phyloP scores from a whole-genome alignment of 1,284 basidiomycete species.

The Afroboletus lepidellus region DNA sequence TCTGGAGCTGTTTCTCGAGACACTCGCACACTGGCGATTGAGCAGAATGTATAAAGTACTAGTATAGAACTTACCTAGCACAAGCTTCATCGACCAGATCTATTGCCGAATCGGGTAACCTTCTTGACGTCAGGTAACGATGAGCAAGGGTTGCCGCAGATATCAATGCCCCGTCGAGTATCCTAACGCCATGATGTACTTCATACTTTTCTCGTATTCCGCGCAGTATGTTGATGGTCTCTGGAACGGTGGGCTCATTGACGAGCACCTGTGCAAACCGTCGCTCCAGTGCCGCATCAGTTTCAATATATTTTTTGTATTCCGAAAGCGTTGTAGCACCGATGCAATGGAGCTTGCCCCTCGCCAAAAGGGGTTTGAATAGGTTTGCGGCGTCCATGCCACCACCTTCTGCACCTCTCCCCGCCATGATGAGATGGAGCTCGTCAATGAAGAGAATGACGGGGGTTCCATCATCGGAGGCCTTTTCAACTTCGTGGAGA shows the following conservation, averaged over 20 bases:
- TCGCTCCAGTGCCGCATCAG: slow-evolving; percentile 91
- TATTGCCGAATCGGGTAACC: slow-evolving; percentile 89
- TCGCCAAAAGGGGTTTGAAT: slow-evolving; percentile 86
- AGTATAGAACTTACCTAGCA: slow-evolving; percentile 56
- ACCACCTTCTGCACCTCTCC: slow-evolving; percentile 69
- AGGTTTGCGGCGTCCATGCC: slow-evolving; percentile 88
- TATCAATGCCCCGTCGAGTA: slow-evolving; percentile 89
- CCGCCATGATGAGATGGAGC: slow-evolving; percentile 89
- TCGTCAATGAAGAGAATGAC: slow-evolving; percentile 97
- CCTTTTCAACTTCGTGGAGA: slow-evolving; percentile 91
- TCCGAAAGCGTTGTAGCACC: slow-evolving; percentile 94
- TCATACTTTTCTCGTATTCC: slow-evolving; percentile 78
- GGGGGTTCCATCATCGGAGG: slow-evolving; percentile 76
- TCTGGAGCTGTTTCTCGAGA: slow-evolving; percentile 95
- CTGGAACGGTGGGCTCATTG: slow-evolving; percentile 88
- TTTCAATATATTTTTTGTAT: slow-evolving; percentile 96
- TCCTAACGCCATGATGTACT: slow-evolving; percentile 88
- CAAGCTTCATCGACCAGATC: slow-evolving; percentile 94
- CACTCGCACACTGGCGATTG: slow-evolving; percentile 71
- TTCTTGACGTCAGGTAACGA: slow-evolving; percentile 86
- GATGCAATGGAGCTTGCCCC: slow-evolving; percentile 88
- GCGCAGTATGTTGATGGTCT: slow-evolving; percentile 93
- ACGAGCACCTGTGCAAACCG: slow-evolving; percentile 94
- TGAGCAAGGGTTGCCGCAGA: slow-evolving; percentile 91
- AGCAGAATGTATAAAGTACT: slow-evolving; percentile 10